These are phyloP conservation scores for Ramaria rubella DNA, from an alignment of 768 basidiomycete genomes.

Conservation along the genomic window DNA sequence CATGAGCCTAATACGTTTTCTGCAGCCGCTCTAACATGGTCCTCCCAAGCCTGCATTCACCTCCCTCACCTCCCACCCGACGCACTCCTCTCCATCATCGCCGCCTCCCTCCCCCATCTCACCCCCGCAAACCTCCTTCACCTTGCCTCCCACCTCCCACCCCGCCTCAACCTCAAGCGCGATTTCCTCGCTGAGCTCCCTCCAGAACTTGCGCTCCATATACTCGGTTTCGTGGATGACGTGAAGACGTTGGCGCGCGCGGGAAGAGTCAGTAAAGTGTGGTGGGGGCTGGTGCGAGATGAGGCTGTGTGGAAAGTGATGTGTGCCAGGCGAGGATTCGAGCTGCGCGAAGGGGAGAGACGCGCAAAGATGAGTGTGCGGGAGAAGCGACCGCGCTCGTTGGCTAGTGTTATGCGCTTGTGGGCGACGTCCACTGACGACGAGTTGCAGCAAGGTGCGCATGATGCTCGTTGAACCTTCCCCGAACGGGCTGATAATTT, in stretches of 20 bases:
- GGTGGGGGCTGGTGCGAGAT: conserved; percentile 64
- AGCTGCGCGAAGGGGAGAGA: not conserved
- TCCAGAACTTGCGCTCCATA: conserved; percentile 66
- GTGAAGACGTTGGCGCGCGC: conserved; percentile 65
- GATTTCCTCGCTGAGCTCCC: conserved; percentile 45
- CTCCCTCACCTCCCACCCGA: not conserved
- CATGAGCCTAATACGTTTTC: not conserved
- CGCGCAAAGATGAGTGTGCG: not conserved
- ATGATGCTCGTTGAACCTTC: no score
- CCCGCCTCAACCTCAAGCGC: not conserved
- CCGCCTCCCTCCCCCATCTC: not conserved
- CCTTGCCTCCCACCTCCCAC: not conserved
- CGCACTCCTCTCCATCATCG: not conserved
- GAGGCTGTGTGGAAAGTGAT: conserved; percentile 77
- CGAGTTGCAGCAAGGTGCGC: not conserved
- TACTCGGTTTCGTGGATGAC: conserved; percentile 72
- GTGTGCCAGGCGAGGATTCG: conserved; percentile 52
- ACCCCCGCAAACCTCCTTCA: not conserved
- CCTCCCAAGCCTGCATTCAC: not conserved
- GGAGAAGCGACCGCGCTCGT: not conserved
- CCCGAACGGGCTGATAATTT: not conserved
- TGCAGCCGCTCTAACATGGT: not conserved
- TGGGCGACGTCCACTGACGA: not conserved
- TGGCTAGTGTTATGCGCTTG: not conserved
- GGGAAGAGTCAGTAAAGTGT: conserved; percentile 60